A percentile compares a stretch with the other conserved stretches of the same genome.
These are phyloP conservation scores for Hemisphaericaspora subhashii DNA, from an alignment of 1,139 yeast species.

Conservation along the genomic window DNA sequence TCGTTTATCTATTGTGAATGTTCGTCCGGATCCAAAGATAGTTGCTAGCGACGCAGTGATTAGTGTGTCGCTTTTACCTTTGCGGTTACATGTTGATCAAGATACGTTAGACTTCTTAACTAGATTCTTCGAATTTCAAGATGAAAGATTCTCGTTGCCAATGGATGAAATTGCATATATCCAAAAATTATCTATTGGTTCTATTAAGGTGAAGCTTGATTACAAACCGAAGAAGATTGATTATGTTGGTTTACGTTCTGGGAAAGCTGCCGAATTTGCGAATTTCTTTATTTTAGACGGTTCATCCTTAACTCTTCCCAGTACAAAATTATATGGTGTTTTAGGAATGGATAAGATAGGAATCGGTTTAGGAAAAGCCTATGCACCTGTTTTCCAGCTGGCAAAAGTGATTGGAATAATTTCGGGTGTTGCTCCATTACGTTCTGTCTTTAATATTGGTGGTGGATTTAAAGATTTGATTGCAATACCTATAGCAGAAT, in stretches of 20 bases:
- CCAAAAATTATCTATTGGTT: constrained; percentile 64
- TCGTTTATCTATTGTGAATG: constrained; percentile 51
- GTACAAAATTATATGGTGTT: constrained; percentile 69
- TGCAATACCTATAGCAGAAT: constrained; percentile 72
- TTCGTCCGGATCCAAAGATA: constrained; percentile 63
- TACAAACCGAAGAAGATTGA: constrained; percentile 91
- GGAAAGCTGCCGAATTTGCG: constrained; percentile 82
- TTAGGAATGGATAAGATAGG: constrained; percentile 68
- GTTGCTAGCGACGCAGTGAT: constrained; percentile 72
- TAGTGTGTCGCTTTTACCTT: constrained; percentile 60
- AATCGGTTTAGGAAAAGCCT: constrained; percentile 55
- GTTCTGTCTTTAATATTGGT: constrained; percentile 76
- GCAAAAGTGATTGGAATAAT: constrained; percentile 79
- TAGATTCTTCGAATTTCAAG: constrained; percentile 80
- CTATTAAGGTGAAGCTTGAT: constrained; percentile 71
- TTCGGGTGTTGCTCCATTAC: constrained; percentile 81
- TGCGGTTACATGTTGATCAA: constrained; percentile 86
- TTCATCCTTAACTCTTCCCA: constrained; percentile 65
- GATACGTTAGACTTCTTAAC: constrained; percentile 84
- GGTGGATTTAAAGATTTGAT: constrained; percentile 75
- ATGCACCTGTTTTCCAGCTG: constrained; percentile 85
- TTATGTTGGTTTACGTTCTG: constrained; percentile 79
- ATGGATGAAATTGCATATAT: constrained; percentile 62
- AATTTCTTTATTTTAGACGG: constrained; percentile 89
- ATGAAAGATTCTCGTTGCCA: constrained; percentile 61